phyloP scores from a whole-genome alignment of 192 early-diverging fungal genomes.

The Spizellomyces sp. region DNA sequence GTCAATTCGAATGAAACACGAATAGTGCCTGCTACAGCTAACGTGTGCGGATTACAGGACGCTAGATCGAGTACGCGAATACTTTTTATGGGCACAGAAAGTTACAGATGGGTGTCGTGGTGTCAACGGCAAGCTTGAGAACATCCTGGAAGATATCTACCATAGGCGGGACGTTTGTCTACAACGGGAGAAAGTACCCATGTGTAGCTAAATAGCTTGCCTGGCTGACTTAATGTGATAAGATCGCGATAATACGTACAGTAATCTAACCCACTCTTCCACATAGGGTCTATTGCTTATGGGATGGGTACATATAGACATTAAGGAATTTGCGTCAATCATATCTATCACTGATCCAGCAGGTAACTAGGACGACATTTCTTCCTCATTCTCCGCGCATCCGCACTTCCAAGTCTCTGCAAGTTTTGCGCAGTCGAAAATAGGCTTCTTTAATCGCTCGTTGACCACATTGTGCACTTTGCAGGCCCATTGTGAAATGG shows the following conservation, averaged over 20 bases:
- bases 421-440: constrained; percentile 79
- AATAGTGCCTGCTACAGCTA: too few species aligned
- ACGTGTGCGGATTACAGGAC: not conserved
- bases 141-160: constrained; percentile 50
- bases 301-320: too few species aligned
- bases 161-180: constrained; percentile 29
- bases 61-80: constrained; percentile 48
- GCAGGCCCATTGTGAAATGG: constrained; percentile 86
- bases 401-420: constrained; percentile 86
- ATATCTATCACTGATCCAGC: too few species aligned
- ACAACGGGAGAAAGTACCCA: constrained; percentile 2
- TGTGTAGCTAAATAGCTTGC: not conserved
- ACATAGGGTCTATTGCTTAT: too few species aligned
- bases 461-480: constrained; percentile 93
- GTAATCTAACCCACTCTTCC: too few species aligned
- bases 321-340: too few species aligned
- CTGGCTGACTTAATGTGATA: too few species aligned
- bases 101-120: constrained; percentile 58
- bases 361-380: not conserved
- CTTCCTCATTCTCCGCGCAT: constrained; percentile 51
- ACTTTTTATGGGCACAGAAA: constrained; percentile 63
- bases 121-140: constrained; percentile 42
- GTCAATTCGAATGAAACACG: too few species aligned
- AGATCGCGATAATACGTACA: too few species aligned
- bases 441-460: constrained; percentile 72